Percentiles rank a stretch among this genome's conserved stretches.
Evolutionary conservation across 495 filamentous ascomycete species (phyloP).

Genomic region (Hypoxylon trugodes): DNA sequence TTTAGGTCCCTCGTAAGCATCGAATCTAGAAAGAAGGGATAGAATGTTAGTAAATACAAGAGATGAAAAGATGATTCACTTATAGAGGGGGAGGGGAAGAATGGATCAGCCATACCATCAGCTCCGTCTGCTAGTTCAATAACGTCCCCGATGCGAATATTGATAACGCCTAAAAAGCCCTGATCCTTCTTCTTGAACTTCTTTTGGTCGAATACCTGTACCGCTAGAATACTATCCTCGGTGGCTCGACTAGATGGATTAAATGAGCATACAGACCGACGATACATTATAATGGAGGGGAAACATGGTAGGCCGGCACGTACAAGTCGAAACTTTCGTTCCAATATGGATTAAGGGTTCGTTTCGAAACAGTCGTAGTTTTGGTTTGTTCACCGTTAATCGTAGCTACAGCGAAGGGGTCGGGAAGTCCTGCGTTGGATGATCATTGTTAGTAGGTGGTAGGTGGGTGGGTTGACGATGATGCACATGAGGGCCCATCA

Average conservation of each 20-base stretch:
- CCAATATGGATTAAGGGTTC: conserved; percentile 98
- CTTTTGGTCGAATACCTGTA: conserved; percentile 99
- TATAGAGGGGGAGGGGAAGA: neutral
- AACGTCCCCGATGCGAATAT: conserved; percentile 91
- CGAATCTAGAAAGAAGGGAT: conserved; percentile 59
- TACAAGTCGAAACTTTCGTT: conserved; percentile 99
- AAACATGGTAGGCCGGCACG: conserved; percentile 42
- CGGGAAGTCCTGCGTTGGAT: conserved; percentile 78
- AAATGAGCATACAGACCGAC: conserved; percentile 38
- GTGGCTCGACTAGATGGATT: conserved; percentile 73
- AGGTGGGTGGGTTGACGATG: too few species aligned
- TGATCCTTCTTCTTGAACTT: conserved; percentile 99
- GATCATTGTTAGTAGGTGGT: conserved; percentile 33
- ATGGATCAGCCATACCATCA: conserved; percentile 73
- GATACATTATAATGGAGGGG: neutral
- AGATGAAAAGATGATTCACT: neutral
- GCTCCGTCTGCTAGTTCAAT: conserved; percentile 88
- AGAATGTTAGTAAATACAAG: conserved; percentile 27
- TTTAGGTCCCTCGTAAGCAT: conserved; percentile 99
- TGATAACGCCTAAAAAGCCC: conserved; percentile 96
- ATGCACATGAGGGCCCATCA: too few species aligned
- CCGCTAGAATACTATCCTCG: conserved; percentile 94
- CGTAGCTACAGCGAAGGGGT: conserved; percentile 97
- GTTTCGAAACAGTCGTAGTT: conserved; percentile 94
- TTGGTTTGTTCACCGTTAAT: conserved; percentile 96